Evolutionary conservation across 2,329 filamentous ascomycete genomes (phyloP).

Genomic region (Ophiosphaerella narmari): DNA sequence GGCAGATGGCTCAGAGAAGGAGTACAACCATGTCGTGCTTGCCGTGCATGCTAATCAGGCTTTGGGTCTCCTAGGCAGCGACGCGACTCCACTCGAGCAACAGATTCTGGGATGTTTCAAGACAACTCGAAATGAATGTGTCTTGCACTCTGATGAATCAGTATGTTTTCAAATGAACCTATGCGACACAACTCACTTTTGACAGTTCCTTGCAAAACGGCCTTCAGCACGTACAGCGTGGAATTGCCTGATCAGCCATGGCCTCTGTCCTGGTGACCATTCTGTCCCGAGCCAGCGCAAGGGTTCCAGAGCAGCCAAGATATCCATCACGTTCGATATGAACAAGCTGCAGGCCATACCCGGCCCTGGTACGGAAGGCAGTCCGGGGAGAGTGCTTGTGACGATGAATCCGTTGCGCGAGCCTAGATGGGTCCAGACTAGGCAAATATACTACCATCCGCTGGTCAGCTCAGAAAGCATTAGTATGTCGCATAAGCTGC

Average conservation of each 20-base stretch:
- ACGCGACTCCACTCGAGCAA: conserved; percentile 2
- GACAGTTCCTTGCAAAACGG: neutral
- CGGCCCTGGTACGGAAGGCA: neutral
- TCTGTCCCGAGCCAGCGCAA: too few species aligned
- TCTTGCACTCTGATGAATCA: conserved; percentile 8
- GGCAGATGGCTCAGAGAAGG: neutral
- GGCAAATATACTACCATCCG: conserved; percentile 10
- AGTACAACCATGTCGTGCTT: conserved; percentile 11
- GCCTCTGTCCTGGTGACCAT: too few species aligned
- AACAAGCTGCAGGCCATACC: conserved; percentile 13
- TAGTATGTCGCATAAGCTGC: neutral
- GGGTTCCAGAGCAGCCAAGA: neutral
- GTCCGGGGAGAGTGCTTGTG: conserved; percentile 12
- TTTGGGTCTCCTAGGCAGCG: conserved; percentile 3
- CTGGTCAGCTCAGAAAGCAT: conserved; percentile 11
- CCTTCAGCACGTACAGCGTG: too few species aligned
- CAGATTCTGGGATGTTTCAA: conserved; percentile 11
- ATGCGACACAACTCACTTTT: neutral
- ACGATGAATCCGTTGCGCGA: conserved; percentile 14
- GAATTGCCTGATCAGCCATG: too few species aligned
- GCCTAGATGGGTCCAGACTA: conserved; percentile 5
- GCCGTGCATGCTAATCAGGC: conserved; percentile 14
- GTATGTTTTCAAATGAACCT: conserved; percentile 1
- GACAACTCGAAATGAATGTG: conserved; percentile 10
- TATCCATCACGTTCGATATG: conserved; percentile 17